phyloP scores from a whole-genome alignment of 2,329 filamentous ascomycete genomes.

The Colletotrichum sp. region DNA sequence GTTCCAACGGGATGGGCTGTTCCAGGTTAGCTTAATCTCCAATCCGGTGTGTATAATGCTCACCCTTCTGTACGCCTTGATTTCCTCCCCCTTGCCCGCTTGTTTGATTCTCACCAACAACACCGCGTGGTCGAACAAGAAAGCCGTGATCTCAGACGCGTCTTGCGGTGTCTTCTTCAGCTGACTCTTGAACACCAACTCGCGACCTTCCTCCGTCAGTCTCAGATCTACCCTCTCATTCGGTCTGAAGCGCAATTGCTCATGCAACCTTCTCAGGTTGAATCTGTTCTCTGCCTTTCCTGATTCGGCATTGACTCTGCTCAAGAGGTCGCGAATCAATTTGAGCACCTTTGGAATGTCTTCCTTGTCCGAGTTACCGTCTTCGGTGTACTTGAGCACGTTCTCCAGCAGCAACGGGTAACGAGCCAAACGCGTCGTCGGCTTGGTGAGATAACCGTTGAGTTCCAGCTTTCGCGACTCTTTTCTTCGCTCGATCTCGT shows the following conservation, averaged over 20 bases:
- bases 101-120: constrained; percentile 90
- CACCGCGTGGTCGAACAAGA: constrained; percentile 95
- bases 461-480: constrained; percentile 96
- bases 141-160: constrained; percentile 80
- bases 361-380: constrained; percentile 86
- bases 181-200: constrained; percentile 91
- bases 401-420: constrained; percentile 93
- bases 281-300: constrained; percentile 98
- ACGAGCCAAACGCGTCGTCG: constrained; percentile 90
- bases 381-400: constrained; percentile 88
- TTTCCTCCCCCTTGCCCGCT: constrained; percentile 91
- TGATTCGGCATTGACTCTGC: constrained; percentile 90
- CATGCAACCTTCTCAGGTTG: constrained; percentile 90
- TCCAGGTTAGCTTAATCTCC: constrained; percentile 3
- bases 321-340: constrained; percentile 86
- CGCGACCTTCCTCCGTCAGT: constrained; percentile 89
- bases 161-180: constrained; percentile 94
- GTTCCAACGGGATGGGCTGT: constrained; percentile 88
- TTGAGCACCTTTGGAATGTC: constrained; percentile 90
- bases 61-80: constrained; percentile 87
- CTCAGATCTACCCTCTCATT: constrained; percentile 94
- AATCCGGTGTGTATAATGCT: constrained; percentile 25
- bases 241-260: constrained; percentile 87
- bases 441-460: constrained; percentile 97
- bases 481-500: constrained; percentile 94